Conservation (phyloP, 805 yeast genomes). For the Starmera pachycereana region DNA sequence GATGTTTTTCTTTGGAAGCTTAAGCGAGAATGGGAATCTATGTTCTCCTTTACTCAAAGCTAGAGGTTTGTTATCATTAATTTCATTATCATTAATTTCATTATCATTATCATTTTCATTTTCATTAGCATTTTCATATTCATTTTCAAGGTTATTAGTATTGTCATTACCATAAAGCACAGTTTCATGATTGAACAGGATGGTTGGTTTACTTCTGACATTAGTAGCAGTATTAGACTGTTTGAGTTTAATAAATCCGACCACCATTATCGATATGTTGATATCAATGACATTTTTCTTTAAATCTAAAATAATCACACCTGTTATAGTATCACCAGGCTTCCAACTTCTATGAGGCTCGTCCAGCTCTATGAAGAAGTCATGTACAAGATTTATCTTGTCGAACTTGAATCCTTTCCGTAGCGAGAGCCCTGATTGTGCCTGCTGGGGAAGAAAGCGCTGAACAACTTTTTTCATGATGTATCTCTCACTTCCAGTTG, state of each 20-base stretch:
- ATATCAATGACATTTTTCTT: conserved; percentile 47
- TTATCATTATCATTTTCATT: not conserved
- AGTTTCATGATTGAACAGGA: conserved; percentile 49
- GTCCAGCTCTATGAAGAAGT: conserved; percentile 60
- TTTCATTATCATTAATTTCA: conserved; percentile 2
- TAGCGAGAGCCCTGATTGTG: conserved; percentile 1
- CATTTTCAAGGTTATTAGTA: conserved; percentile 3
- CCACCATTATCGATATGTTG: conserved; percentile 39
- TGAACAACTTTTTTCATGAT: conserved; percentile 18
- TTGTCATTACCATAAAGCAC: conserved; percentile 41
- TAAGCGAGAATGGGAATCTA: conserved; percentile 75
- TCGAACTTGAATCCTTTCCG: conserved; percentile 17
- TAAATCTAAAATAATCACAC: conserved; percentile 48
- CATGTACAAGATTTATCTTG: conserved; percentile 33
- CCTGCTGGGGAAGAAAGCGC: conserved; percentile 15
- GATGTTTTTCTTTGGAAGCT: conserved; percentile 63
- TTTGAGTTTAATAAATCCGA: conserved; percentile 48
- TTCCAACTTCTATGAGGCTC: conserved; percentile 67
- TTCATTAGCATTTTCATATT: conserved; percentile 6
- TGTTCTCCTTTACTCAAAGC: conserved; percentile 79
- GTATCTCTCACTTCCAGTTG: not conserved
- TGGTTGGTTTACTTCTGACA: conserved; percentile 39
- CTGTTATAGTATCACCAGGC: conserved; percentile 73
- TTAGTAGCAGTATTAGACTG: conserved; percentile 39
- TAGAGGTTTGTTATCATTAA: not conserved